These are phyloP conservation scores for Saccharomyces mikatae DNA, from an alignment of 805 yeast genomes.

Conservation along the genomic window DNA sequence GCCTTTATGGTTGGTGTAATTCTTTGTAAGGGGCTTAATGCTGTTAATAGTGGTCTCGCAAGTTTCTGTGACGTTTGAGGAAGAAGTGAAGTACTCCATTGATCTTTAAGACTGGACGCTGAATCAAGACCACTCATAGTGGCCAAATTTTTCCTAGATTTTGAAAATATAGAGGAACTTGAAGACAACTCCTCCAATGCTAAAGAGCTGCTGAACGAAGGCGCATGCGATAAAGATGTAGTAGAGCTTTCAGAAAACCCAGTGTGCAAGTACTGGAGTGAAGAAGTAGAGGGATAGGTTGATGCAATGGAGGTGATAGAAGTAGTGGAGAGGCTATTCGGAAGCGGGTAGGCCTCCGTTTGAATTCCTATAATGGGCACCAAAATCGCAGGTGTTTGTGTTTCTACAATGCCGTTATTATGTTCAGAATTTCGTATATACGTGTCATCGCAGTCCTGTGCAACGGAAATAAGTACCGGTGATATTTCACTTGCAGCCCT, in stretches of 20 bases:
- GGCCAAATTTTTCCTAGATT: not conserved
- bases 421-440: not conserved
- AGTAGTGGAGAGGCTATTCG: not conserved
- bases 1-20: conserved; percentile 10
- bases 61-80: conserved; percentile 1
- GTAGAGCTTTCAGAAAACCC: not conserved
- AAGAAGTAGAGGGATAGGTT: not conserved
- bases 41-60: conserved; percentile 12
- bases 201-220: conserved; percentile 12
- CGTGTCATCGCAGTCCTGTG: not conserved
- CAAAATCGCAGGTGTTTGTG: not conserved
- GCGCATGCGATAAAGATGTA: not conserved
- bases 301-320: not conserved
- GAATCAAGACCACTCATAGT: not conserved
- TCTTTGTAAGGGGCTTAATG: conserved; percentile 14
- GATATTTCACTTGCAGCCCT: not conserved
- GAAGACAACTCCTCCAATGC: not conserved
- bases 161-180: not conserved
- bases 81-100: not conserved
- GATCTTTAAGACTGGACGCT: not conserved
- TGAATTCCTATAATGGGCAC: conserved; percentile 1
- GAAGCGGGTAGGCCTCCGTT: conserved; percentile 1
- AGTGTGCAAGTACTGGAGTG: not conserved
- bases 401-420: not conserved
- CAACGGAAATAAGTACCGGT: not conserved